Evolutionary conservation across 441 rosid genomes (phyloP).

Genomic region (Populus tomentosa): DNA sequence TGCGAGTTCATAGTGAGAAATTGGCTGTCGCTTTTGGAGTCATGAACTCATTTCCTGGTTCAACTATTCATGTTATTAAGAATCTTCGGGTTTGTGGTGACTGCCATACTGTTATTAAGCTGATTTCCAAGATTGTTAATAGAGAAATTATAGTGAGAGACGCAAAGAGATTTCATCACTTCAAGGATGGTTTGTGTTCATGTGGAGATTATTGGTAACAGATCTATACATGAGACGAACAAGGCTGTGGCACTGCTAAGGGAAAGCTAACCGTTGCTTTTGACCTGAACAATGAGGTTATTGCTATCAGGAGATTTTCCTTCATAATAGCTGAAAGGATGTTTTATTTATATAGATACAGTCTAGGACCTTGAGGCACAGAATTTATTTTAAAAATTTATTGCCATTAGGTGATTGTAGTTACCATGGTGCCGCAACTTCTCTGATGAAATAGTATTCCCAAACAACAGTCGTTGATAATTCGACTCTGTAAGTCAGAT

Average conservation of each 20-base stretch:
- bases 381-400: too few species aligned
- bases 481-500: not conserved
- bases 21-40: constrained; percentile 74
- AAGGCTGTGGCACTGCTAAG: not conserved
- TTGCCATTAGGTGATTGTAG: not conserved
- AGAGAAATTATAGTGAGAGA: constrained; percentile 62
- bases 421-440: not conserved
- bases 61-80: constrained; percentile 73
- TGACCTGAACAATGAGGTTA: not conserved
- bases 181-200: constrained; percentile 62
- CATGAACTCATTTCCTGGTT: constrained; percentile 39
- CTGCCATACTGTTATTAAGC: constrained; percentile 71
- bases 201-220: constrained; percentile 77
- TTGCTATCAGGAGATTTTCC: not conserved
- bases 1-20: constrained; percentile 78
- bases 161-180: constrained; percentile 81
- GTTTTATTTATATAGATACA: not conserved
- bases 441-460: not conserved
- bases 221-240: not conserved
- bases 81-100: constrained; percentile 77
- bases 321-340: not conserved
- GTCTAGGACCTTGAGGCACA: not conserved
- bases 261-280: not conserved
- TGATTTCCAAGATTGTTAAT: constrained; percentile 53
- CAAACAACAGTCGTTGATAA: not conserved